Conservation (phyloP, 163 green algal species). For the Scenedesmus sp. region DNA sequence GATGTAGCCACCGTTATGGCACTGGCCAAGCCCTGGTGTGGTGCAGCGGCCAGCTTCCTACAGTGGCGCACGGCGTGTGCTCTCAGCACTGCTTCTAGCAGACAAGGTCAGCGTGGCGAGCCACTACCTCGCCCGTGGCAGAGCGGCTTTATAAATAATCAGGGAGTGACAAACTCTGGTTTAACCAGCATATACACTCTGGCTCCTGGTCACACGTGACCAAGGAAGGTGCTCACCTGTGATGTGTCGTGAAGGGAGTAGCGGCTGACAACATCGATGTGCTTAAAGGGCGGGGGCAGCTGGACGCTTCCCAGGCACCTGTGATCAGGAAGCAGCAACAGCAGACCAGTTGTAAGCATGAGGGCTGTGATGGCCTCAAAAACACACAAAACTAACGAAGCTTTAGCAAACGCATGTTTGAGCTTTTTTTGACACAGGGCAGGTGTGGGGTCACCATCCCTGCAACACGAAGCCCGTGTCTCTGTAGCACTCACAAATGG, state of each 20-base stretch:
- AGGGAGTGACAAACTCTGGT: background rate
- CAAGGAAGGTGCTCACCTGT: too few species aligned
- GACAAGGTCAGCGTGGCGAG: slow-evolving; percentile 58
- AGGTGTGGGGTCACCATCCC: slow-evolving; percentile 42
- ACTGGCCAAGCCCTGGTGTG: slow-evolving; percentile 29
- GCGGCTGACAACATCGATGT: too few species aligned
- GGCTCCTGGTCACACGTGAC: too few species aligned
- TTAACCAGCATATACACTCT: too few species aligned
- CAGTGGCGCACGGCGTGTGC: slow-evolving; percentile 37
- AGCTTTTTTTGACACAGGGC: slow-evolving; percentile 56
- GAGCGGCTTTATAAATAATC: slow-evolving; percentile 60
- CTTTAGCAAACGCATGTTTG: slow-evolving; percentile 16
- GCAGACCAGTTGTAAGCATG: background rate
- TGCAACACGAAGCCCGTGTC: slow-evolving; percentile 63
- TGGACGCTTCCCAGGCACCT: background rate
- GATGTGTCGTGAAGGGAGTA: too few species aligned
- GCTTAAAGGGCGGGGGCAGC: background rate
- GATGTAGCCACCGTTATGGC: slow-evolving; percentile 55
- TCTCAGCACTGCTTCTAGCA: slow-evolving; percentile 70
- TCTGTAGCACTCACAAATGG: slow-evolving; percentile 71
- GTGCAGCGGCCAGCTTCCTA: slow-evolving; percentile 74
- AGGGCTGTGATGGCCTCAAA: background rate
- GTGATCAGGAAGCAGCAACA: background rate
- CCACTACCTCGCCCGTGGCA: slow-evolving; percentile 75
- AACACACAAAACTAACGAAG: background rate